These are phyloP conservation scores for Ashbya aceris DNA, from an alignment of 1,139 yeast genomes.

Conservation along the genomic window DNA sequence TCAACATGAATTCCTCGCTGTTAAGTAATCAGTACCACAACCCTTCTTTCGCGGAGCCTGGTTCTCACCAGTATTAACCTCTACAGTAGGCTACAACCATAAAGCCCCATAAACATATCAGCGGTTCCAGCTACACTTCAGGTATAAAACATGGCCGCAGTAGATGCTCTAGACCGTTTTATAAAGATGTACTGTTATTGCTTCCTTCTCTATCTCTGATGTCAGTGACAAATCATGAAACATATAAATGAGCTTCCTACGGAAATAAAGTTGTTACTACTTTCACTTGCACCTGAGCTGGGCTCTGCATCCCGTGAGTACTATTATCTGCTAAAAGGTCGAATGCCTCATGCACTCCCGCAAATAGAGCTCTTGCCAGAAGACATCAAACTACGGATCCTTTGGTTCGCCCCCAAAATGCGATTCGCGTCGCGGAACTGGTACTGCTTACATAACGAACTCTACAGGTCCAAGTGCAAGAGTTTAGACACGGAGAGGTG, in stretches of 20 bases:
- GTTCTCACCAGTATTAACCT: not conserved
- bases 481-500: not conserved
- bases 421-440: constrained; percentile 2
- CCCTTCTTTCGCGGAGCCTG: too few relatives aligned
- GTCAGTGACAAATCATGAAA: not conserved
- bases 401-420: constrained; percentile 1
- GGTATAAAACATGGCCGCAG: too few relatives aligned
- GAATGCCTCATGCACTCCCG: not conserved
- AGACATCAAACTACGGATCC: not conserved
- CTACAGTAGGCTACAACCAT: not conserved
- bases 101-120: too few relatives aligned
- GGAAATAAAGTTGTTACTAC: not conserved
- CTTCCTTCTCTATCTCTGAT: too few relatives aligned
- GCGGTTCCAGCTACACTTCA: too few relatives aligned
- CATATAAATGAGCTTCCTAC: constrained; percentile 2
- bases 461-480: not conserved
- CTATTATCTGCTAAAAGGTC: not conserved
- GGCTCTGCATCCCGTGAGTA: not conserved
- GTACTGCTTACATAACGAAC: constrained; percentile 2
- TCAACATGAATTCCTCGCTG: too few relatives aligned
- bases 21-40: too few relatives aligned
- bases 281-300: constrained; percentile 1
- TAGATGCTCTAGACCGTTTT: too few relatives aligned
- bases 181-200: too few relatives aligned
- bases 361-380: constrained; percentile 1